Evolutionary conservation across 2,329 filamentous ascomycete species (phyloP), one percentile per base, ranked within the genome.

Genomic region (Aspergillus fischeri): DNA sequence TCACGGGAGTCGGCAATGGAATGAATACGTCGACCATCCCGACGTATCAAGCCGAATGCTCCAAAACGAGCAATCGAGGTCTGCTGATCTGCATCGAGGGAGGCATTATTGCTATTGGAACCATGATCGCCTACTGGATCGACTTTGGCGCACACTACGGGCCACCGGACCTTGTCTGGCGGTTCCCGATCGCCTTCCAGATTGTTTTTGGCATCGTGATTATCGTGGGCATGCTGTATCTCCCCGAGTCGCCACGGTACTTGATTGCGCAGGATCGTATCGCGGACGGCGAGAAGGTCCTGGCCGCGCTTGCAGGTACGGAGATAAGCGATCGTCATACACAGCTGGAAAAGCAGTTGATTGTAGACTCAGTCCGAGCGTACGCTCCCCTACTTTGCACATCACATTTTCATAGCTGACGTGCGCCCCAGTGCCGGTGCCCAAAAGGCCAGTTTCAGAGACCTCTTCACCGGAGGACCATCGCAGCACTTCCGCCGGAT

Each of bases 351-450:
- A 81, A 82, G 65, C 82, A 86, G 53, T 84, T 88, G 0, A 86
- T 89, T 17, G 74, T 85, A 17, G 88, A 92, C 65, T 86, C 83
- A 1, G 85, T 89, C 60, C 78, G 80, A 44, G 83, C 83, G 47
- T 81, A 80, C 21, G 81, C 73, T 24, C n/a, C n/a, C 20, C 32
- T n/a, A 20, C 7, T 11, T 14, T 4, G n/a, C 28, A 10, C 32
- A 6, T 14, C 28, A 2, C 3, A 25, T 9, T 3, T 10, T 24
- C 8, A 17, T 63, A 67, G 65, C 38, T 69, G 63, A 56, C 64
- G 7, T 75, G 71, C 10, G 76, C 80, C 59, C 71, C 25, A 76
- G 77, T 86, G 86, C 3, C 83, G 86, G 83, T 85, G 64, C 72
- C 52, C 68, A 79, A 24, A 79, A 80, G 69, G 79, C 70, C 44